These are phyloP conservation scores for Ceratonia siliqua DNA, from an alignment of 306 rosid species.

Conservation along the genomic window DNA sequence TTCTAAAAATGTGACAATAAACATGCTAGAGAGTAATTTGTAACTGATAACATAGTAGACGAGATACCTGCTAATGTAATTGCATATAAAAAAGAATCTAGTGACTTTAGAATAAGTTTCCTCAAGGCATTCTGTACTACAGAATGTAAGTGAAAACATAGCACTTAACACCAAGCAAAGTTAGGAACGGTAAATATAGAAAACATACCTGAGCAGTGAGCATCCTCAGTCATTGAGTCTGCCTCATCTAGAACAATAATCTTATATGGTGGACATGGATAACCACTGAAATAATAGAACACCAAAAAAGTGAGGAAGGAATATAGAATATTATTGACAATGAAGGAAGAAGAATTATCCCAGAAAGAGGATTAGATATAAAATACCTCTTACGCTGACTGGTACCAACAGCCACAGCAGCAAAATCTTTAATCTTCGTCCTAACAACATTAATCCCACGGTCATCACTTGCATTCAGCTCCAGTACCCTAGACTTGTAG, in stretches of 20 bases:
- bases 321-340: background rate
- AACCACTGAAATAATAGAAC: conserved; percentile 51
- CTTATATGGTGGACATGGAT: conserved; percentile 91
- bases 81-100: conserved; percentile 92
- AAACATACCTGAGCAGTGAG: conserved; percentile 93
- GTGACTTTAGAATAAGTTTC: conserved; percentile 94
- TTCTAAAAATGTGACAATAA: background rate
- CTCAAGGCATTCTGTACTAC: conserved; percentile 84
- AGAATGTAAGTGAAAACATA: conserved; percentile 21
- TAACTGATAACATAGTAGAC: conserved; percentile 14
- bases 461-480: conserved; percentile 98
- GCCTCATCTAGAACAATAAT: conserved; percentile 96
- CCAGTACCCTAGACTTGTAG: conserved; percentile 85
- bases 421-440: conserved; percentile 90
- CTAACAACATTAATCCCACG: conserved; percentile 93
- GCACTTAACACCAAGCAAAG: background rate
- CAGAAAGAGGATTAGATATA: background rate
- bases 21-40: background rate
- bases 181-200: background rate
- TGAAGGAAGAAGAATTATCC: background rate
- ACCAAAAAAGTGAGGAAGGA: background rate
- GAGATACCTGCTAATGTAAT: conserved; percentile 89
- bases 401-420: conserved; percentile 79
- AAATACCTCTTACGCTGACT: conserved; percentile 54
- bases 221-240: conserved; percentile 98